Base-by-base conservation (phyloP, 768 basidiomycete genomes). In the Rhizopogon vulgaris region DNA sequence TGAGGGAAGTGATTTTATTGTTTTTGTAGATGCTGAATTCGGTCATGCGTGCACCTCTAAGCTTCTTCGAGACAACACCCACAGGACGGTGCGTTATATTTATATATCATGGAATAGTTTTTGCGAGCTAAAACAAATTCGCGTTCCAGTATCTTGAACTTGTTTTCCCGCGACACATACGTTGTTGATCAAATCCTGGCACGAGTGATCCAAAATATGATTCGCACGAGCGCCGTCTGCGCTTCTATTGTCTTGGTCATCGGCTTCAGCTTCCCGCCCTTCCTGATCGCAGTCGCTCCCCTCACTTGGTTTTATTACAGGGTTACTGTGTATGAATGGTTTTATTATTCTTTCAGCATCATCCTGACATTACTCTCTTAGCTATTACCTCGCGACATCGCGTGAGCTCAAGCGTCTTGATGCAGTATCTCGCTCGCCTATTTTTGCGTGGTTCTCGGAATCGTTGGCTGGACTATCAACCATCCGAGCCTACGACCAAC, bases 41-140 rank as follows among this genome's bases (percentile, higher is more conserved):
- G 3, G 76, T 98, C 32, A 82, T 98, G 74, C 79, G 78, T 24
- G 86, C 90, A 0, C 92, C 92, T 0, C 67, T 94, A 58, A 83
- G 80, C 58, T 97, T 91, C 73, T 98, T 96, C 64, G 94, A 96
- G 66, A 69, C 77, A 49, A 96, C 93, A 0, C 94, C 93, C 1
- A 84, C 80, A 14, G 92, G 92, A 57, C 79, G 87, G 87, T 87
- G 58, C 46, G 75, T 54, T 34, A 24, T 9, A 11, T 17, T 48
- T 24, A 1, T 41, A 3, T 22, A 22, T 22, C 3, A 1, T 22
- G 22, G 22, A 49, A 25, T 34, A 15, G 24, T 1, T 27, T n/a
- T 24, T 25, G 38, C 57, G 14, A 52, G 32, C 8, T 8, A 6
- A 1, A 41, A 14, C 43, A 6, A 22, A 18, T 4, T 3, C 27